These are phyloP conservation scores for Myxozyma monticola DNA, from an alignment of 805 yeast species.

Conservation along the genomic window DNA sequence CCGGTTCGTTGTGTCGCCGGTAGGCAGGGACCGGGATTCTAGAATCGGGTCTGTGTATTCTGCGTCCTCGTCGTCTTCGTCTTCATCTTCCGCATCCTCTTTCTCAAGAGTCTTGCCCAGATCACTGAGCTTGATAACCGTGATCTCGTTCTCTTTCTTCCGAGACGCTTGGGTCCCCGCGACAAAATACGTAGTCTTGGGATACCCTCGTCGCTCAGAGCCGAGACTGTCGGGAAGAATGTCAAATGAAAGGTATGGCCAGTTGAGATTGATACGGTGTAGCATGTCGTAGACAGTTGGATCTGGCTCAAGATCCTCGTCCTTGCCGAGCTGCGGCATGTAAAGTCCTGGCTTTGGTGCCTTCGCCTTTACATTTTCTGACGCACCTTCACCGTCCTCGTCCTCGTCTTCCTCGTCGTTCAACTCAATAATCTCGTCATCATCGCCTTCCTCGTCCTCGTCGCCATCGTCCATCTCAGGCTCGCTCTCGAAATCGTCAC, in stretches of 20 bases:
- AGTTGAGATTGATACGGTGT: constrained; percentile 88
- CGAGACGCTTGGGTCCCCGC: constrained; percentile 93
- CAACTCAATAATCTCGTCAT: constrained; percentile 36
- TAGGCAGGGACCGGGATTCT: constrained; percentile 78
- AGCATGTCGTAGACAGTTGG: constrained; percentile 95
- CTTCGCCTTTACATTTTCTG: constrained; percentile 26
- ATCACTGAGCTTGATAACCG: constrained; percentile 78
- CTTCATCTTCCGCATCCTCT: constrained; percentile 75
- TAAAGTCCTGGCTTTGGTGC: constrained; percentile 54
- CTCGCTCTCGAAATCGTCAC: constrained; percentile 45
- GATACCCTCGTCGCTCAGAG: constrained; percentile 81
- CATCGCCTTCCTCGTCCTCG: constrained; percentile 74
- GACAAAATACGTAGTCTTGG: constrained; percentile 80
- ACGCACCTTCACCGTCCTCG: constrained; percentile 34
- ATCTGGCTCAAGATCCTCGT: constrained; percentile 94
- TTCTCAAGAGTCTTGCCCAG: constrained; percentile 83
- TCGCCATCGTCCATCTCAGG: constrained; percentile 69
- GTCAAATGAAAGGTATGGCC: constrained; percentile 96
- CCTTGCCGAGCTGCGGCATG: constrained; percentile 93
- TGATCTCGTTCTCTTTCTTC: constrained; percentile 83
- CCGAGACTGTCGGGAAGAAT: constrained; percentile 85
- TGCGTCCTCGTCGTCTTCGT: constrained; percentile 58
- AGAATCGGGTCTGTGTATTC: constrained; percentile 75
- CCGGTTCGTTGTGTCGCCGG: constrained; percentile 84
- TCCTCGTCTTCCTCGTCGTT: constrained; percentile 36